Conservation (phyloP, 129 eudicot genomes). For the Tanacetum coccineum region DNA sequence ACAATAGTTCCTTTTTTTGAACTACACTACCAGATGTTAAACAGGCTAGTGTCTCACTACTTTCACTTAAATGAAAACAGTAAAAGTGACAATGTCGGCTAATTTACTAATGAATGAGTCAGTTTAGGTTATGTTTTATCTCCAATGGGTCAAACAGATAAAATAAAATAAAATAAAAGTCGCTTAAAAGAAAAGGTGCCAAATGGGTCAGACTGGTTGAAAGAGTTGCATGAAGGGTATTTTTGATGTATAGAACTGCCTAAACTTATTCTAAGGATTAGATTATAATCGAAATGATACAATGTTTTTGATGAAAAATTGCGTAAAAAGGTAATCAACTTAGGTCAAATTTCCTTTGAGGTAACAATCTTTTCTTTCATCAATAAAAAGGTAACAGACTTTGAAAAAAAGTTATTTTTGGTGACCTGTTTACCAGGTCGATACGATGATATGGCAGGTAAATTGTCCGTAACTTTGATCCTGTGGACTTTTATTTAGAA, state of each 20-base stretch:
- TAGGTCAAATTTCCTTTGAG: too few relatives aligned
- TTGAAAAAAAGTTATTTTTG: too few relatives aligned
- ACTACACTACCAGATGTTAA: constrained; percentile 79
- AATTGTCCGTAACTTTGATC: too few relatives aligned
- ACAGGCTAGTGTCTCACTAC: constrained; percentile 48
- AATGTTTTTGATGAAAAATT: not conserved
- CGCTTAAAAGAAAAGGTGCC: not conserved
- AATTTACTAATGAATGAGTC: not conserved
- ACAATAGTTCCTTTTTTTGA: constrained; percentile 91
- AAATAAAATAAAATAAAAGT: not conserved
- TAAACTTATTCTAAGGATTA: not conserved
- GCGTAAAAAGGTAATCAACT: not conserved
- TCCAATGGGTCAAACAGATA: not conserved
- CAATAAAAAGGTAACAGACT: too few relatives aligned
- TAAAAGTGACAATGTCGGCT: not conserved
- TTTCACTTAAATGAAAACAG: constrained; percentile 9
- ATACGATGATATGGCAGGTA: too few relatives aligned
- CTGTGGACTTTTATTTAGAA: too few relatives aligned
- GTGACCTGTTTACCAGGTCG: too few relatives aligned
- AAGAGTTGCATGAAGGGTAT: not conserved
- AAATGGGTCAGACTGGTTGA: not conserved
- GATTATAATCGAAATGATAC: not conserved
- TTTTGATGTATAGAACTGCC: not conserved
- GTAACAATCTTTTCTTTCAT: too few relatives aligned
- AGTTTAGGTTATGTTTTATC: not conserved